Evolutionary conservation across 441 rosid species (phyloP), one percentile per base, ranked within the genome.

Genomic region (Macaranga tanarius): DNA sequence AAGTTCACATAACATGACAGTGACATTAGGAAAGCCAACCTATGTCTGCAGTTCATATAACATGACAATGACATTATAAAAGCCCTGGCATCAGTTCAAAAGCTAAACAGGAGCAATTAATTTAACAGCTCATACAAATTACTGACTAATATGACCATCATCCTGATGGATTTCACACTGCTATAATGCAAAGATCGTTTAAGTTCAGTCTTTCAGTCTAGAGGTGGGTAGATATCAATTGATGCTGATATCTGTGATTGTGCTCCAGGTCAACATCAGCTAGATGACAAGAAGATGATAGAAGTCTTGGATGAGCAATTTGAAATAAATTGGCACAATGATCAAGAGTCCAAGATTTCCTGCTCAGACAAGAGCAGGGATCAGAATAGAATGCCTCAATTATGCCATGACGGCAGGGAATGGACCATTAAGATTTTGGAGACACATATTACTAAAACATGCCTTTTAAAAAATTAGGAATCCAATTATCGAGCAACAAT

Each of bases 1-100:
- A 63, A 42, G 28, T 25, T 54, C n/a, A 4, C 7, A 66, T 22
- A 69, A 69, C 38, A 55, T 15, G 6, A 59, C 15, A 19, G 15
- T 28, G 52, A 70, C 54, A 28, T 34, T 50, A 60, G 2, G 28
- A 48, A 42, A 70, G 56, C 56, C 44, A n/a, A n/a, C n/a, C n/a
- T n/a, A n/a, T 7, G 25, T 64, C 65, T n/a, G 45, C 70, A 42
- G 28, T 25, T 54, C n/a, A 4, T 11, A 66, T 22, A 69, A 69
- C 38, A 55, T 15, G 6, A 59, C 15, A 19, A 20, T 28, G 52
- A 70, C 54, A 28, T 34, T 50, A 60, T 5, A 47, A 48, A 42
- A 70, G 56, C 56, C 44, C 38, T 31, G 17, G 22, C 47, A 28
- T 52, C 22, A 17, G 7, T 55, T 68, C 23, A 8, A 57, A 13